phyloP scores from a whole-genome alignment of 176 grass and related monocot species.

The Pontederia paniculata region DNA sequence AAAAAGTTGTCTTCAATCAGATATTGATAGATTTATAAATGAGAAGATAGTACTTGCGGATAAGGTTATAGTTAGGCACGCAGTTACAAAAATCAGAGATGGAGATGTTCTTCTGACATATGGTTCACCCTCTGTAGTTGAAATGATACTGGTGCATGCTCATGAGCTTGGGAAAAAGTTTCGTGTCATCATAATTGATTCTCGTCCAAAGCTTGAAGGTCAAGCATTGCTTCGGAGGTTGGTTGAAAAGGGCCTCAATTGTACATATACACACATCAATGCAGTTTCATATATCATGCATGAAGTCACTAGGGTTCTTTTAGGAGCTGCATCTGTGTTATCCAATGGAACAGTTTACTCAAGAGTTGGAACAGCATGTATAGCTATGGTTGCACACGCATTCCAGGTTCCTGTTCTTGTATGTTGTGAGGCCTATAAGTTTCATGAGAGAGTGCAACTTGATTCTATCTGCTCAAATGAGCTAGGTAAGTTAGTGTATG shows the following conservation, averaged over 20 bases:
- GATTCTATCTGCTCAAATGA: slow-evolving; percentile 84
- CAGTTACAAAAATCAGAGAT: slow-evolving; percentile 60
- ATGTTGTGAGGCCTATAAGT: slow-evolving; percentile 80
- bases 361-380: slow-evolving; percentile 46
- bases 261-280: slow-evolving; percentile 72
- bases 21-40: slow-evolving; percentile 76
- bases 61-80: slow-evolving; percentile 58
- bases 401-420: slow-evolving; percentile 62
- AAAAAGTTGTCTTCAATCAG: slow-evolving; percentile 56
- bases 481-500: slow-evolving; percentile 37
- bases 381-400: slow-evolving; percentile 75
- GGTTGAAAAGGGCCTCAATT: slow-evolving; percentile 53
- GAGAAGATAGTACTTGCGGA: slow-evolving; percentile 69
- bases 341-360: slow-evolving; percentile 82
- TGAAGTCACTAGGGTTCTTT: slow-evolving; percentile 65
- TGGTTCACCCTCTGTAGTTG: slow-evolving; percentile 58
- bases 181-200: slow-evolving; percentile 57
- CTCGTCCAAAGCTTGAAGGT: slow-evolving; percentile 55
- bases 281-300: slow-evolving; percentile 74
- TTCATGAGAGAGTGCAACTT: slow-evolving; percentile 77
- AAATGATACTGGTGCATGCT: slow-evolving; percentile 63
- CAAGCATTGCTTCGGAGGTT: slow-evolving; percentile 40
- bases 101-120: slow-evolving; percentile 67
- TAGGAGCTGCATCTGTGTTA: slow-evolving; percentile 61
- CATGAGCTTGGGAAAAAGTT: slow-evolving; percentile 48